Percentiles rank a stretch among this genome's conserved stretches.
These are phyloP conservation scores for Lenwebbia sp. DNA, from an alignment of 345 rosid species.

Conservation along the genomic window DNA sequence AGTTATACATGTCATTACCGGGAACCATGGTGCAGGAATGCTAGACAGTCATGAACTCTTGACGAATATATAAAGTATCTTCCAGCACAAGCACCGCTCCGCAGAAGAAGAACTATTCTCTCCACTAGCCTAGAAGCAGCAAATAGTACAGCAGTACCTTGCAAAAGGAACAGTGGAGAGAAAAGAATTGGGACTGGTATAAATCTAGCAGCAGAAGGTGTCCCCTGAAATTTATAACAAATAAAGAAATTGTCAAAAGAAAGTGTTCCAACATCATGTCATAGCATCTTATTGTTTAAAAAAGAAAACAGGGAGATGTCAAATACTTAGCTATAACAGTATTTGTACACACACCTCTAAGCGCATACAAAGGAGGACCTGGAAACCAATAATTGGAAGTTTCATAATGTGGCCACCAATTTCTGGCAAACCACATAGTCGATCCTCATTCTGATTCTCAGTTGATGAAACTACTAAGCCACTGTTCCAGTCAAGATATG, in stretches of 20 bases:
- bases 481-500: constrained; percentile 91
- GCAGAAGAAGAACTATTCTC: constrained; percentile 59
- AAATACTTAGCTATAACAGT: neutral
- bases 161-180: constrained; percentile 81
- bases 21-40: constrained; percentile 93
- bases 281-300: neutral
- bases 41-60: constrained; percentile 67
- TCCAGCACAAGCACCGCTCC: constrained; percentile 65
- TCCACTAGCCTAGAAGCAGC: constrained; percentile 65
- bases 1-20: constrained; percentile 36
- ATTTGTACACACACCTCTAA: constrained; percentile 48
- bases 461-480: constrained; percentile 63
- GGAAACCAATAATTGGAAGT: constrained; percentile 77
- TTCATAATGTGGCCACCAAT: constrained; percentile 96
- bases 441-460: constrained; percentile 48
- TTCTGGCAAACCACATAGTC: constrained; percentile 72
- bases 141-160: constrained; percentile 81
- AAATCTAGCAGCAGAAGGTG: constrained; percentile 71
- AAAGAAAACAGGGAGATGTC: neutral
- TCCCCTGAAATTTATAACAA: constrained; percentile 55
- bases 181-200: constrained; percentile 74
- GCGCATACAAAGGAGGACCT: constrained; percentile 84
- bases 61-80: constrained; percentile 65
- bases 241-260: neutral
- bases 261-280: constrained; percentile 8